These are phyloP conservation scores for Berkeleyomyces basicola DNA, from an alignment of 2,329 filamentous ascomycete species.

Conservation along the genomic window DNA sequence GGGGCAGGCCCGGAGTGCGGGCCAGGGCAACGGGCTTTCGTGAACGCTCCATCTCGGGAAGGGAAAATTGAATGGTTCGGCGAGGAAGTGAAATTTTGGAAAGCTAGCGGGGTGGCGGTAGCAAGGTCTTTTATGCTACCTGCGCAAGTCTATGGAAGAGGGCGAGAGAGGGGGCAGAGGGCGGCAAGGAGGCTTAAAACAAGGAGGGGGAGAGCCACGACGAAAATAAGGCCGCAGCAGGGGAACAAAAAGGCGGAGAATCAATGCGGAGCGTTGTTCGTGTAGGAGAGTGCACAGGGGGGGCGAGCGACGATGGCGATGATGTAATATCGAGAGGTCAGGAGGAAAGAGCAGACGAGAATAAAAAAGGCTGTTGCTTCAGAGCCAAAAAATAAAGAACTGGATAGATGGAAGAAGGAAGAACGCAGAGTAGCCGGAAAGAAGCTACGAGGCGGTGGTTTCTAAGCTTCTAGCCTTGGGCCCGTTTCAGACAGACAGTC, in stretches of 20 bases:
- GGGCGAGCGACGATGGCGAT: background rate
- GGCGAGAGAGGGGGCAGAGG: background rate
- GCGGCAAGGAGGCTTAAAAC: too few species aligned
- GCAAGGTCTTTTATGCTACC: background rate
- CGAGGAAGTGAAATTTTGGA: conserved; percentile 23
- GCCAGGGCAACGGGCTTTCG: conserved; percentile 69
- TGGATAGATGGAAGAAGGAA: background rate
- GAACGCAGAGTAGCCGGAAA: background rate
- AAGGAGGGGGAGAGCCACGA: background rate
- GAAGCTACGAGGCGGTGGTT: too few species aligned
- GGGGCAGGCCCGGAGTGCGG: conserved; percentile 54
- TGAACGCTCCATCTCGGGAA: conserved; percentile 51
- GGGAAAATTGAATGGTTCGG: conserved; percentile 1
- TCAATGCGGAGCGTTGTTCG: background rate
- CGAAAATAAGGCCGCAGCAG: background rate
- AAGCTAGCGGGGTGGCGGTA: background rate
- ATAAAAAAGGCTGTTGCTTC: background rate
- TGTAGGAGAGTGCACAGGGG: too few species aligned
- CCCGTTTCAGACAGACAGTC: too few species aligned
- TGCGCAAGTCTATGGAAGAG: background rate
- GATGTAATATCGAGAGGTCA: background rate
- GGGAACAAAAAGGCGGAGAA: background rate
- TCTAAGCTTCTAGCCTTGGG: too few species aligned
- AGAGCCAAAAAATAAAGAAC: background rate
- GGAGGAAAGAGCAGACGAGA: background rate